phyloP scores from a whole-genome alignment of 345 rosid genomes.

The Gossypium herbaceum region DNA sequence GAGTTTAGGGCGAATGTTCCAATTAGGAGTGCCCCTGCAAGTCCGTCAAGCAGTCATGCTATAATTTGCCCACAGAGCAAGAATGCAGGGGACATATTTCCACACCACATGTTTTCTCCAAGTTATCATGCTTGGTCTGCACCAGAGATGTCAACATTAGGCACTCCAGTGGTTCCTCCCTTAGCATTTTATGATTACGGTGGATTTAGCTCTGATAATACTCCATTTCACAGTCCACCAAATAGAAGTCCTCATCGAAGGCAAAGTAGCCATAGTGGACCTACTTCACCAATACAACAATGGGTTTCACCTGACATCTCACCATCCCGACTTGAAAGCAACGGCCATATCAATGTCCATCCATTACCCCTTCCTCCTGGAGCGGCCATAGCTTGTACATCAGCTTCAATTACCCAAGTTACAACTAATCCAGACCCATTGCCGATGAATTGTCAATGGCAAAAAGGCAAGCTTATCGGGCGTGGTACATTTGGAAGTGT shows the following conservation, averaged over 20 bases:
- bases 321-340: conserved; percentile 38
- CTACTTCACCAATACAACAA: conserved; percentile 52
- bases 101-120: conserved; percentile 35
- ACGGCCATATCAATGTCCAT: conserved; percentile 45
- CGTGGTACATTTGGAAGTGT: conserved; percentile 99
- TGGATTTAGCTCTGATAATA: conserved; percentile 51
- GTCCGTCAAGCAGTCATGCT: conserved; percentile 55
- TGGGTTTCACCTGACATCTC: conserved; percentile 35
- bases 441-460: conserved; percentile 64
- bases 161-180: conserved; percentile 50
- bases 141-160: conserved; percentile 59
- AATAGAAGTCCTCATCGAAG: conserved; percentile 45
- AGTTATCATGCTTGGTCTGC: conserved; percentile 78
- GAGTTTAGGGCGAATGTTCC: conserved; percentile 46
- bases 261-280: conserved; percentile 41
- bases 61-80: conserved; percentile 49
- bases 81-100: conserved; percentile 35
- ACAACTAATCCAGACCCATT: conserved; percentile 42
- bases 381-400: conserved; percentile 41
- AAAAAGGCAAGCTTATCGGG: conserved; percentile 94
- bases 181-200: conserved; percentile 48
- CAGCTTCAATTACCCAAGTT: conserved; percentile 37
- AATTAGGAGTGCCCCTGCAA: conserved; percentile 60
- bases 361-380: conserved; percentile 95
- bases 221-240: conserved; percentile 75